Percentiles rank a stretch among this genome's conserved stretches.
phyloP scores from a whole-genome alignment of 1,284 basidiomycete species.

The Malassezia sympodialis region DNA sequence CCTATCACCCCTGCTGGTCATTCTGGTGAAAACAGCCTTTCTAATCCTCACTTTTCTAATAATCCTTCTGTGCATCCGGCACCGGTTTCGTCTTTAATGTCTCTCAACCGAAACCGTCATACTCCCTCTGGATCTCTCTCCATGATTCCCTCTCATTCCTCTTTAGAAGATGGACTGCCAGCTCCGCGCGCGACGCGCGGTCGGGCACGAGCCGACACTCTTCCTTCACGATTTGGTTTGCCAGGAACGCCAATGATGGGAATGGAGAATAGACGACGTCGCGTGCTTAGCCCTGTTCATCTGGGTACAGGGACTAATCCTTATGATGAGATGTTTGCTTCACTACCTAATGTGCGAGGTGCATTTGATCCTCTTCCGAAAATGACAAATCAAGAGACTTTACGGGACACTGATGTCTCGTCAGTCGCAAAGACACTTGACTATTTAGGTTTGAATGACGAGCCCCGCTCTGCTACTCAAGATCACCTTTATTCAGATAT shows the following conservation, averaged over 20 bases:
- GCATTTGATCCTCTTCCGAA: not conserved
- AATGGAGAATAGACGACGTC: not conserved
- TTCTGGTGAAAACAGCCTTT: not conserved
- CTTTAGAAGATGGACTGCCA: not conserved
- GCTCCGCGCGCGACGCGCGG: conserved; percentile 2
- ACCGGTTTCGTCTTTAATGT: not conserved
- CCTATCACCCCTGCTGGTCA: not conserved
- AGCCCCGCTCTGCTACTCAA: not conserved
- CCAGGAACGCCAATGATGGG: not conserved
- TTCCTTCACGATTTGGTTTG: conserved; percentile 10
- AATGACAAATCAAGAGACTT: not conserved
- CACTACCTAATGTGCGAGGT: not conserved
- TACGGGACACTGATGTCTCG: not conserved
- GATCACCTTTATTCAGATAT: conserved; percentile 9
- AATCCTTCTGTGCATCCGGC: not conserved
- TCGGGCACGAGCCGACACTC: conserved; percentile 12
- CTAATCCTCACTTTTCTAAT: not conserved
- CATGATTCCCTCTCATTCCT: not conserved
- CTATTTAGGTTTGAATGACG: conserved; percentile 30
- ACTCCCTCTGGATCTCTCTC: conserved; percentile 1
- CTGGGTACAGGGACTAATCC: not conserved
- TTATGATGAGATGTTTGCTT: not conserved
- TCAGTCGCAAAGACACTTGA: conserved; percentile 25
- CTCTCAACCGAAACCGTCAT: not conserved
- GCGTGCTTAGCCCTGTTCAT: not conserved